Base-by-base conservation (phyloP, 2,329 filamentous ascomycete genomes). In the Sporothrix dimorphospora region DNA sequence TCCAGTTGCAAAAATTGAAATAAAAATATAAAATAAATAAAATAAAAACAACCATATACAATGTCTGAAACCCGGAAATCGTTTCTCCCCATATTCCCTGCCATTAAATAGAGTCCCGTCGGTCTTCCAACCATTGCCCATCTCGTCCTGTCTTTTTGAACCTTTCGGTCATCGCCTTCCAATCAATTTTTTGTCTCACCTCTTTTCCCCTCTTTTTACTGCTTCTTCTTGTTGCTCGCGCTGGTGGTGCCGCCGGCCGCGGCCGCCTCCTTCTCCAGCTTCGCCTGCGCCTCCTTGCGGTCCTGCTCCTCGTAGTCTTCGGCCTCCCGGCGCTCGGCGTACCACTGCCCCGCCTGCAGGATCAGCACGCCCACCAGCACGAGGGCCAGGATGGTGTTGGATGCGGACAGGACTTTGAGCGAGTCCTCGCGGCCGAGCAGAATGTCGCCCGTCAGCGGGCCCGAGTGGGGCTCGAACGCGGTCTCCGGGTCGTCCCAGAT, bases 271-370 rank as follows among this genome's bases (percentile, higher is more conserved):
- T 40, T 21, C 30, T 38, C 30, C 38, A 21, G 55, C 24, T 42
- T 45, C 16, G 30, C 49, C 24, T 66, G 16, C 79, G 85, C 81
- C 85, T 82, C 76, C 74, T 80, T 85, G 80, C 85, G 82, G 76
- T 90, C 88, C 75, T 91, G 86, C 79, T 89, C 87, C 78, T 88
- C 89, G 71, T 88, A 86, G 81, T 98, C 94, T 80, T 94, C 92
- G 78, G 87, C 87, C 82, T 98, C 94, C 84, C 97, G 97, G 79
- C 93, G 88, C 87, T 98, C 94, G 34, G 96, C 96, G 83, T 99
- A 99, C 96, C 95, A 98, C 87, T 98, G 94, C 12, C 96, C 96
- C 24, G 94, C 94, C 88, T 99, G 96, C 79, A 99, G 83, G 45
- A 98, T 93, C 75, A 99, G 81, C 11, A 99, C 93, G 5, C 96